Evolutionary conservation across 306 rosid genomes (phyloP).

Genomic region (Notholithocarpus densiflorus): DNA sequence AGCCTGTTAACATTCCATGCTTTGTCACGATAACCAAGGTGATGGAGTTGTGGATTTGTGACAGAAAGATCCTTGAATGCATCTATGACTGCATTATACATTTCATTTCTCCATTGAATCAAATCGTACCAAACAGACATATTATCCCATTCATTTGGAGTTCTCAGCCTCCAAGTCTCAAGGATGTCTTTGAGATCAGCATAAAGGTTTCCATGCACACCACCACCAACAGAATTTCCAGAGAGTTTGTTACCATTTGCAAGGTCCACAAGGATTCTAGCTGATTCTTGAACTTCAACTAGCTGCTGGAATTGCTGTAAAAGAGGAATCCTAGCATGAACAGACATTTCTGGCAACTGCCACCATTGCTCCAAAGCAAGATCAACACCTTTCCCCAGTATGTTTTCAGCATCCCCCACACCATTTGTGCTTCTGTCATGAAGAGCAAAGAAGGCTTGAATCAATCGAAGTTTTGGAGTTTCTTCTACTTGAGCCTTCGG

Average conservation of each 20-base stretch:
- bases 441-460: slow-evolving; percentile 88
- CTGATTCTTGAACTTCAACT: slow-evolving; percentile 98
- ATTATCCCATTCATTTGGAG: slow-evolving; percentile 98
- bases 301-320: slow-evolving; percentile 98
- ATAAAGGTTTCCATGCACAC: slow-evolving; percentile 85
- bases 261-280: slow-evolving; percentile 77
- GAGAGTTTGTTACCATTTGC: slow-evolving; percentile 78
- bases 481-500: slow-evolving; percentile 99
- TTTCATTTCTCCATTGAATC: slow-evolving; percentile 99
- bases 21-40: slow-evolving; percentile 98
- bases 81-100: slow-evolving; percentile 90
- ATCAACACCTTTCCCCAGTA: slow-evolving; percentile 89
- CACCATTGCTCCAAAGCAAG: slow-evolving; percentile 99
- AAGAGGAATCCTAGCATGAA: slow-evolving; percentile 94
- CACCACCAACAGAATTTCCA: slow-evolving; percentile 70
- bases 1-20: slow-evolving; percentile 99
- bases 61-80: slow-evolving; percentile 85
- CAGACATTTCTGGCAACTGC: slow-evolving; percentile 98
- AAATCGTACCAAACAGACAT: slow-evolving; percentile 99
- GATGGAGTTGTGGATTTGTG: slow-evolving; percentile 88
- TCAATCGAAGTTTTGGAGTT: slow-evolving; percentile 86
- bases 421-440: slow-evolving; percentile 89
- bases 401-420: slow-evolving; percentile 87
- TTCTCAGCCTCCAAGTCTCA: slow-evolving; percentile 98
- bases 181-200: slow-evolving; percentile 99